These are phyloP conservation scores for Pythium coloratum DNA, from an alignment of 352 stramenopile genomes.

Conservation along the genomic window DNA sequence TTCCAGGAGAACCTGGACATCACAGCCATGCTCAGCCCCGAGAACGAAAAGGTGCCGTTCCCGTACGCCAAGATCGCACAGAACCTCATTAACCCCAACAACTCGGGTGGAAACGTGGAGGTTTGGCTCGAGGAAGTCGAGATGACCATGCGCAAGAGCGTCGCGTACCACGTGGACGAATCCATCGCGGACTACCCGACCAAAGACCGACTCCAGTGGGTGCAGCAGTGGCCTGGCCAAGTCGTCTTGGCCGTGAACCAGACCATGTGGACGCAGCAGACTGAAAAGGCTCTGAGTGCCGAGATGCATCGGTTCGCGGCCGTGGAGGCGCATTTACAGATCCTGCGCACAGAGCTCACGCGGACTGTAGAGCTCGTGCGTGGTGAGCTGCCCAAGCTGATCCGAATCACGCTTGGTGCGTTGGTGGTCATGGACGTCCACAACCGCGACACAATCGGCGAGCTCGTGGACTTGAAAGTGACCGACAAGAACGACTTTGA, in stretches of 20 bases:
- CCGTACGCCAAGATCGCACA: conserved; percentile 87
- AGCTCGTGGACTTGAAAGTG: conserved; percentile 84
- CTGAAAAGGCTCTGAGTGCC: conserved; percentile 62
- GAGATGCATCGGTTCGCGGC: conserved; percentile 35
- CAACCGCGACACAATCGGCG: conserved; percentile 92
- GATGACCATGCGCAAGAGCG: conserved; percentile 85
- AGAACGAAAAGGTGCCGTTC: conserved; percentile 90
- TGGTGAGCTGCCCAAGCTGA: conserved; percentile 91
- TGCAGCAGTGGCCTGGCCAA: conserved; percentile 92
- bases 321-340: conserved; percentile 65
- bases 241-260: conserved; percentile 93
- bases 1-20: conserved; percentile 93
- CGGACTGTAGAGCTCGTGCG: conserved; percentile 92
- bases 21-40: conserved; percentile 85
- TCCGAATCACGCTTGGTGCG: conserved; percentile 89
- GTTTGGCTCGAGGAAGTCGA: conserved; percentile 85
- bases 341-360: conserved; percentile 75
- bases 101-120: conserved; percentile 93
- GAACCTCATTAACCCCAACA: conserved; percentile 92
- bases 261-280: conserved; percentile 89
- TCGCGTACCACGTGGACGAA: conserved; percentile 77
- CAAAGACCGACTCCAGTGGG: conserved; percentile 89
- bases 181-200: conserved; percentile 87
- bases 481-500: conserved; percentile 89
- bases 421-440: conserved; percentile 96